Evolutionary conservation across 768 basidiomycete genomes (phyloP).

Genomic region (Leccinum arenicola): DNA sequence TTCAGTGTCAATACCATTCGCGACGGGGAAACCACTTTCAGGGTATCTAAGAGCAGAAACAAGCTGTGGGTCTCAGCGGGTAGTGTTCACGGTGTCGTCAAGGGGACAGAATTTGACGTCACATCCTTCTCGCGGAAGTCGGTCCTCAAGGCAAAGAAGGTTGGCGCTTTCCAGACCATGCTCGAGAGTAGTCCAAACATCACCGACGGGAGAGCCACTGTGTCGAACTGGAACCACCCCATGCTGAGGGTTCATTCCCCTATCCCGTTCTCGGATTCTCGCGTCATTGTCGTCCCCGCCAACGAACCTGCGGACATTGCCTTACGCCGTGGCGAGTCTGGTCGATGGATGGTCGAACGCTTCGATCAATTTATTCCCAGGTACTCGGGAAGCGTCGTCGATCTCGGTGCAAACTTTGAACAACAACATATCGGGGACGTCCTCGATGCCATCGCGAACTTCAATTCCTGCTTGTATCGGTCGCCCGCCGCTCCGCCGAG

Average conservation of each 20-base stretch:
- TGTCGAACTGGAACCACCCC: conserved; percentile 13
- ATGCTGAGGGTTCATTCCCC: conserved; percentile 10
- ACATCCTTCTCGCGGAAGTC: neutral
- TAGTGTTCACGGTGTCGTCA: conserved; percentile 15
- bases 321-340: neutral
- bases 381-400: conserved; percentile 6
- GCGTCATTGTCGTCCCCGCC: conserved; percentile 6
- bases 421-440: neutral
- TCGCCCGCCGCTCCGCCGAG: conserved; percentile 3
- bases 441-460: conserved; percentile 17
- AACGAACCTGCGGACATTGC: conserved; percentile 10
- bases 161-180: conserved; percentile 11
- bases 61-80: conserved; percentile 16
- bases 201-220: conserved; percentile 4
- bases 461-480: conserved; percentile 21
- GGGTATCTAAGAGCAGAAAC: conserved; percentile 4
- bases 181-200: conserved; percentile 13
- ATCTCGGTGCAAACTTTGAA: conserved; percentile 1
- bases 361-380: conserved; percentile 9
- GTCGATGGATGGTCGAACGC: conserved; percentile 17
- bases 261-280: neutral
- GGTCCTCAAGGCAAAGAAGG: conserved; percentile 13
- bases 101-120: conserved; percentile 15
- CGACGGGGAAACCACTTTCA: conserved; percentile 15
- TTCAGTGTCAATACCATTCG: conserved; percentile 19